Percentiles rank a stretch among this genome's conserved stretches.
Conservation (phyloP, 2,329 filamentous ascomycete genomes). For the Fusarium verrucosum region DNA sequence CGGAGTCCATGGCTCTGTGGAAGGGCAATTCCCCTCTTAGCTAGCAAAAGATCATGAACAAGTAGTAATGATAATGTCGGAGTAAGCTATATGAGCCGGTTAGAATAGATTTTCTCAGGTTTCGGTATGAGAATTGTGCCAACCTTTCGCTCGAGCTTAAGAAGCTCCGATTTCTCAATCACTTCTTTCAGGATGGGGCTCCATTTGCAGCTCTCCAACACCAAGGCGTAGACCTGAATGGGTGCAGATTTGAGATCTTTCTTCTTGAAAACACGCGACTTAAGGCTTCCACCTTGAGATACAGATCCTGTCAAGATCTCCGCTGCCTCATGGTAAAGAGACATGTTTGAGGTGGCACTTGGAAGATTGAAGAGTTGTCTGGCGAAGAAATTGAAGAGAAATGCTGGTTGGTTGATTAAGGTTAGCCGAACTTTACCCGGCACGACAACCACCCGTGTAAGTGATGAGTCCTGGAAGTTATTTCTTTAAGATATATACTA, state of each 20-base stretch:
- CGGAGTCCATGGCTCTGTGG: constrained; percentile 82
- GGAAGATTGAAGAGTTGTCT: neutral
- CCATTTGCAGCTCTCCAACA: constrained; percentile 91
- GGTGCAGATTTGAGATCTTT: constrained; percentile 79
- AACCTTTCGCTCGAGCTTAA: constrained; percentile 87
- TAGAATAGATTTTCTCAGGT: neutral
- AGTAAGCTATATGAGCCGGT: constrained; percentile 68
- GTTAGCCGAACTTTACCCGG: constrained; percentile 36
- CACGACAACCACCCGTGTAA: constrained; percentile 11
- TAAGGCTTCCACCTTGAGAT: constrained; percentile 77
- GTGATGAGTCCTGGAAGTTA: too few relatives aligned
- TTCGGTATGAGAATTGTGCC: constrained; percentile 15
- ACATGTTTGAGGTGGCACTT: constrained; percentile 66
- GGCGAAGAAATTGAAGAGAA: constrained; percentile 24
- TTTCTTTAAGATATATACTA: too few relatives aligned
- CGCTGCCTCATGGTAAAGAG: constrained; percentile 92
- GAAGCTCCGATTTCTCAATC: constrained; percentile 80
- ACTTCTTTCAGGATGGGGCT: constrained; percentile 85
- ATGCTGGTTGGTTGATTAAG: neutral
- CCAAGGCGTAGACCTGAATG: constrained; percentile 86
- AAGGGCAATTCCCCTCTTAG: constrained; percentile 83
- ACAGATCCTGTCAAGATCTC: constrained; percentile 71
- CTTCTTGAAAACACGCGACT: constrained; percentile 82
- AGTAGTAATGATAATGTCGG: constrained; percentile 83
- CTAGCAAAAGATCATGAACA: constrained; percentile 84